Conservation (phyloP, 2,329 filamentous ascomycete genomes). For the Bimuria novae-zelandiae region DNA sequence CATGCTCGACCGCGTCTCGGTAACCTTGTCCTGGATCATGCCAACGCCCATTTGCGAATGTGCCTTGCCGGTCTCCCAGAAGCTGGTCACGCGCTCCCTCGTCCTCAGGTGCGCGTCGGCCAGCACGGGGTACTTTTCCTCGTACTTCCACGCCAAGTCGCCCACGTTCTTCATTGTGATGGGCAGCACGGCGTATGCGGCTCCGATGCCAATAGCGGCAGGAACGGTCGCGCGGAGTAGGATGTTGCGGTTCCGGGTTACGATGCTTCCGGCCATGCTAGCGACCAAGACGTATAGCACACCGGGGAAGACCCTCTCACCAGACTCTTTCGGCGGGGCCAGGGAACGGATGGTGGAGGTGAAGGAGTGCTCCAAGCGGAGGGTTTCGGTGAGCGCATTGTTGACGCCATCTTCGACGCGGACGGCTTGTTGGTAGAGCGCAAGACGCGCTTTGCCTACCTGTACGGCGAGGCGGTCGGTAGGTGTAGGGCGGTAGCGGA, state of each 20-base stretch:
- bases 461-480: constrained; percentile 87
- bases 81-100: constrained; percentile 69
- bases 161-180: constrained; percentile 88
- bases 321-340: constrained; percentile 81
- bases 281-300: constrained; percentile 90
- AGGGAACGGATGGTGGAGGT: constrained; percentile 87
- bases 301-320: constrained; percentile 88
- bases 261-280: constrained; percentile 91
- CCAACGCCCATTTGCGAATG: constrained; percentile 72
- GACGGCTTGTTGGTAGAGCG: constrained; percentile 76
- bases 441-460: constrained; percentile 78
- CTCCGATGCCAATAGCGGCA: constrained; percentile 76
- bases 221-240: constrained; percentile 78
- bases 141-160: constrained; percentile 87
- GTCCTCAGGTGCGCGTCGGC: constrained; percentile 78
- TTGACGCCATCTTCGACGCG: constrained; percentile 83
- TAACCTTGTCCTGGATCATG: constrained; percentile 81
- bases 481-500: constrained; percentile 65
- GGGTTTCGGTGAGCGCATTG: constrained; percentile 75
- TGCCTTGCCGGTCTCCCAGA: constrained; percentile 73
- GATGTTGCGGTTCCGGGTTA: constrained; percentile 85
- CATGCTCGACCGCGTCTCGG: constrained; percentile 72
- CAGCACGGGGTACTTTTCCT: constrained; percentile 83
- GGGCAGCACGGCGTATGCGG: constrained; percentile 83
- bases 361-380: constrained; percentile 86